Percentiles rank a stretch among this genome's conserved stretches.
Evolutionary conservation across 139 green algal genomes (phyloP).

Genomic region (Eudorina sp.): DNA sequence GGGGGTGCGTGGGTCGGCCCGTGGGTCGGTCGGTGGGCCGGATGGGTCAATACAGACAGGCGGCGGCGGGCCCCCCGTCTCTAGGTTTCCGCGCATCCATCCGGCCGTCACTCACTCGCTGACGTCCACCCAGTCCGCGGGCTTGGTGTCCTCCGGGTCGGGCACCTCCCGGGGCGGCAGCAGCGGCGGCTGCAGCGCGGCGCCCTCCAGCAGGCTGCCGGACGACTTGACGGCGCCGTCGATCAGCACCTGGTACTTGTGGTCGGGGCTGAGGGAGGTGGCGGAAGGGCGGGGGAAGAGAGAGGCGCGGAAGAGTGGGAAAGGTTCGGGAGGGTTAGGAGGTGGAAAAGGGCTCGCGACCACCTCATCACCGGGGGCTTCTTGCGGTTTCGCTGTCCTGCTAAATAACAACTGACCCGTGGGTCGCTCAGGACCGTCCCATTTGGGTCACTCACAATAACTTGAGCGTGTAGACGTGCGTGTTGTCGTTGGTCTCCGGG

Average conservation of each 20-base stretch:
- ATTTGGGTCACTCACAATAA: no score
- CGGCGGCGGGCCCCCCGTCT: no score
- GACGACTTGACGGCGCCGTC: conserved; percentile 64
- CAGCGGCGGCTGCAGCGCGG: conserved; percentile 81
- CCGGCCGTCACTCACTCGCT: conserved; percentile 63
- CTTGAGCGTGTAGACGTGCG: conserved; percentile 85
- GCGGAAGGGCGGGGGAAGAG: conserved; percentile 27
- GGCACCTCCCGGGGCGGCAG: conserved; percentile 85
- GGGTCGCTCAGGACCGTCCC: no score
- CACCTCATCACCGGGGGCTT: no score
- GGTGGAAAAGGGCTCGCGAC: neutral
- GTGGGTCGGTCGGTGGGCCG: no score
- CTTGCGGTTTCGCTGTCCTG: no score
- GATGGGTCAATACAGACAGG: no score
- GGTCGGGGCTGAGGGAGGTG: neutral
- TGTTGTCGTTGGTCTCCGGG: conserved; percentile 69
- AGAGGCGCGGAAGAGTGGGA: no score
- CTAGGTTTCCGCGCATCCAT: no score
- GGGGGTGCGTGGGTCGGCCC: no score
- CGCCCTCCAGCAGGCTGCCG: conserved; percentile 73
- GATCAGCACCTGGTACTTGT: neutral
- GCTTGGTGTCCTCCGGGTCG: conserved; percentile 90
- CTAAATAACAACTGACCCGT: no score
- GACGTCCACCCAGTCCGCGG: conserved; percentile 85
- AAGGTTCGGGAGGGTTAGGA: conserved; percentile 55